Evolutionary conservation across 2,329 filamentous ascomycete species (phyloP).

Genomic region (Fragosphaeria purpurea): DNA sequence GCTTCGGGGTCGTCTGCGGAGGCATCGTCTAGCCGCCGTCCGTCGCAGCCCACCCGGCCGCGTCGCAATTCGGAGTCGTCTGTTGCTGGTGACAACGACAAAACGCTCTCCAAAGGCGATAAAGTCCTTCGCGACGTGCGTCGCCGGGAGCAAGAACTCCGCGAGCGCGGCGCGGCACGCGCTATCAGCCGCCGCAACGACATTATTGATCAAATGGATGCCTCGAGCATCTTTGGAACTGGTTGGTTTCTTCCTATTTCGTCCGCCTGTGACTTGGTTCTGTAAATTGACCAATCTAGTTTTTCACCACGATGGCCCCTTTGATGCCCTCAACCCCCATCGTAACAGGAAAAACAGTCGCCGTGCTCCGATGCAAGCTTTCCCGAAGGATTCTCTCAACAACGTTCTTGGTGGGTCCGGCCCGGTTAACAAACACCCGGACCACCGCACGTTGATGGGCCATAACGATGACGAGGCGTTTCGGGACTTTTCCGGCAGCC

Average conservation of each 20-base stretch:
- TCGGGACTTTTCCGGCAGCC: slow-evolving; percentile 50
- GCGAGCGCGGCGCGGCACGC: slow-evolving; percentile 40
- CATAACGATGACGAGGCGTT: slow-evolving; percentile 73
- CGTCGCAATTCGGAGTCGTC: slow-evolving; percentile 77
- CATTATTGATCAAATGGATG: slow-evolving; percentile 92
- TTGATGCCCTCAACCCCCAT: slow-evolving; percentile 91
- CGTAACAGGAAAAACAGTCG: slow-evolving; percentile 77
- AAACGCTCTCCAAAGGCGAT: slow-evolving; percentile 49
- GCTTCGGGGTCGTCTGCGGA: neutral
- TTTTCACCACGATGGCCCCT: slow-evolving; percentile 95
- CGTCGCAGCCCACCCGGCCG: slow-evolving; percentile 34
- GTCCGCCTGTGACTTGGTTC: no score
- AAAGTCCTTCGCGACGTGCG: slow-evolving; percentile 38
- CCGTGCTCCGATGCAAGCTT: slow-evolving; percentile 90
- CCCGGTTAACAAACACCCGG: slow-evolving; percentile 69
- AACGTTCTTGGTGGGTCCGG: slow-evolving; percentile 84
- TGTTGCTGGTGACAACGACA: slow-evolving; percentile 43
- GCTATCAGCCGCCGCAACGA: slow-evolving; percentile 52
- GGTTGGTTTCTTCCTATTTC: slow-evolving; percentile 48
- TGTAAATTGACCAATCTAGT: slow-evolving; percentile 39
- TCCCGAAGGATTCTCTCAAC: slow-evolving; percentile 85
- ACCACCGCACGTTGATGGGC: slow-evolving; percentile 84
- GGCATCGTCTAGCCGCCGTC: slow-evolving; percentile 17
- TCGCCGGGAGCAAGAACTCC: slow-evolving; percentile 43
- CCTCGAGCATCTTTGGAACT: slow-evolving; percentile 89